These are phyloP conservation scores for Avena atlantica DNA, from an alignment of 176 grass and related monocot species.

Conservation along the genomic window DNA sequence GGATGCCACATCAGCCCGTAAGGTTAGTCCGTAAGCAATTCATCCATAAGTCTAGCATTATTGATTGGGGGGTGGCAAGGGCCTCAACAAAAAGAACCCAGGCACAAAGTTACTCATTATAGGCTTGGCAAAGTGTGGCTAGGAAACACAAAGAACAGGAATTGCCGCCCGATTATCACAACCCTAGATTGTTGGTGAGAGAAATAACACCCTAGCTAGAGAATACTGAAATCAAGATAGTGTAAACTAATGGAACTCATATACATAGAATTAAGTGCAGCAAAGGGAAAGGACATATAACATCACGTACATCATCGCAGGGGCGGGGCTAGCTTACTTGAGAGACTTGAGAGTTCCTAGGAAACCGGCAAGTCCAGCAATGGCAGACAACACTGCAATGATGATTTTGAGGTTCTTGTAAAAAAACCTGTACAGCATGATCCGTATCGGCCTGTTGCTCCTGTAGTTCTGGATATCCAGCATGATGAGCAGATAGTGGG, in stretches of 20 bases:
- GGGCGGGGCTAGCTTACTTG: not conserved
- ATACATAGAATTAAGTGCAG: not conserved
- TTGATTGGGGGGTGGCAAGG: not conserved
- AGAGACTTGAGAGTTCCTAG: conserved; percentile 1
- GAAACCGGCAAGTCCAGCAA: not conserved
- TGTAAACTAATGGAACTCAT: not conserved
- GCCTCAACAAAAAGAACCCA: not conserved
- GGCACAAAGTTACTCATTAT: not conserved
- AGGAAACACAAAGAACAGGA: too few relatives aligned
- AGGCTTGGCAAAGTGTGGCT: too few relatives aligned
- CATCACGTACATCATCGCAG: not conserved
- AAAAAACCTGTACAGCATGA: not conserved
- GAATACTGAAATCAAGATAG: not conserved
- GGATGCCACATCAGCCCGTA: too few relatives aligned
- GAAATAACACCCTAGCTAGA: too few relatives aligned
- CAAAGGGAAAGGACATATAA: not conserved
- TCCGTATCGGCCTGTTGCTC: not conserved
- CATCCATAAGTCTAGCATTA: too few relatives aligned
- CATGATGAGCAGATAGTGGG: not conserved
- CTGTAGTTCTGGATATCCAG: not conserved
- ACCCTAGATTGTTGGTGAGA: too few relatives aligned
- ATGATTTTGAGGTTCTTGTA: not conserved
- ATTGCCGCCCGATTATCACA: too few relatives aligned
- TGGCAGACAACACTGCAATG: not conserved
- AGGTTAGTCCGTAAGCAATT: too few relatives aligned